Conservation (phyloP, 2,329 filamentous ascomycete species). For the Claviceps sp. region DNA sequence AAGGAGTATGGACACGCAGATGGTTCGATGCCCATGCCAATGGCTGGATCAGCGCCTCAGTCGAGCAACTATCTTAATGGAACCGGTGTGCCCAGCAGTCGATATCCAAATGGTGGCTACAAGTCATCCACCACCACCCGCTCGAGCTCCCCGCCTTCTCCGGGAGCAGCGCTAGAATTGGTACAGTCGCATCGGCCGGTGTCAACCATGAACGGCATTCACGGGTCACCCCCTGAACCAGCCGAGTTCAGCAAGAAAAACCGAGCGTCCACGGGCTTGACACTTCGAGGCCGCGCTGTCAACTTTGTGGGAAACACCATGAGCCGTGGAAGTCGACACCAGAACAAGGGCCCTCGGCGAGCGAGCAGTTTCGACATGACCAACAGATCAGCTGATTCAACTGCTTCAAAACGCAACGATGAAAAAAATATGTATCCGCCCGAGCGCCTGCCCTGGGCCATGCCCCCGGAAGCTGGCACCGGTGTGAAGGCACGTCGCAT, state of each 20-base stretch:
- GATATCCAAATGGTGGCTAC: slow-evolving; percentile 27
- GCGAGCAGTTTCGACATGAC: slow-evolving; percentile 37
- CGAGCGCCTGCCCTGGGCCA: slow-evolving; percentile 40
- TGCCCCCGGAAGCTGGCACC: slow-evolving; percentile 55
- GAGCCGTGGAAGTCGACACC: slow-evolving; percentile 12
- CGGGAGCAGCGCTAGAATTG: slow-evolving; percentile 32
- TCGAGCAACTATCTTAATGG: slow-evolving; percentile 4
- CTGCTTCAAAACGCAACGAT: slow-evolving; percentile 8
- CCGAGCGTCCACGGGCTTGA: slow-evolving; percentile 37
- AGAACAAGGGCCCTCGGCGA: slow-evolving; percentile 17
- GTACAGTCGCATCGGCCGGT: slow-evolving; percentile 14
- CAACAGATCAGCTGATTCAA: slow-evolving; percentile 16
- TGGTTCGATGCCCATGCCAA: slow-evolving; percentile 9
- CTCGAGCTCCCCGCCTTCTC: slow-evolving; percentile 38
- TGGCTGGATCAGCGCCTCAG: slow-evolving; percentile 11
- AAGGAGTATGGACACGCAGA: slow-evolving; percentile 13
- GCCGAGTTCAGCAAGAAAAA: slow-evolving; percentile 37
- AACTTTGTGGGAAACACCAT: slow-evolving; percentile 28
- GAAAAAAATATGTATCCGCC: slow-evolving; percentile 20
- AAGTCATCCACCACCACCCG: slow-evolving; percentile 32
- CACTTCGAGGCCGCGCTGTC: slow-evolving; percentile 32
- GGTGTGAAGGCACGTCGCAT: slow-evolving; percentile 69
- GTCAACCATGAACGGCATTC: slow-evolving; percentile 4
- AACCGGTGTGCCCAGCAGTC: slow-evolving; percentile 16
- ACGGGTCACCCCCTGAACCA: slow-evolving; percentile 25